phyloP scores from a whole-genome alignment of 768 basidiomycete genomes.

The Lactifluus pinguis region DNA sequence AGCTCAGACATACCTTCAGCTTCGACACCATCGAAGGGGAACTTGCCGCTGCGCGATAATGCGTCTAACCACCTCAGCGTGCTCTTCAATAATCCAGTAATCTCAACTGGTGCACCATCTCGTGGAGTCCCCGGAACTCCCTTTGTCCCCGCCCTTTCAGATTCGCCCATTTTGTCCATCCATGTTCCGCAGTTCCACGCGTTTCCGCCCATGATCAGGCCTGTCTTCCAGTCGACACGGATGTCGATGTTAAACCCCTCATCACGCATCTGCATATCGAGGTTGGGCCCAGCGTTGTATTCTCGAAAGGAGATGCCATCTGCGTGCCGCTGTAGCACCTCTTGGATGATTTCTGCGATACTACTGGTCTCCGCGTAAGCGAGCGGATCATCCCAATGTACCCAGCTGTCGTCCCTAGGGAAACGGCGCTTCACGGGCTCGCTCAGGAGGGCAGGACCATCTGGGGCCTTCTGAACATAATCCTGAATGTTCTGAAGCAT shows the following conservation, averaged over 20 bases:
- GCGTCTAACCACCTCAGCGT: constrained; percentile 81
- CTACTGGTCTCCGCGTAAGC: constrained; percentile 79
- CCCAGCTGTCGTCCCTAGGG: constrained; percentile 90
- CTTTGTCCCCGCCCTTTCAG: constrained; percentile 82
- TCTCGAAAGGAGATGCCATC: constrained; percentile 90
- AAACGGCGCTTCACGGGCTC: constrained; percentile 89
- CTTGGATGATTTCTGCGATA: constrained; percentile 92
- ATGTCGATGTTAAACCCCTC: constrained; percentile 92
- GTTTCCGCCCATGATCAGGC: constrained; percentile 84
- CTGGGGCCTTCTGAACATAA: constrained; percentile 75
- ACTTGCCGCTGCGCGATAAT: constrained; percentile 53
- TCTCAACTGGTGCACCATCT: constrained; percentile 94
- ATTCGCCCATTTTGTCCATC: constrained; percentile 99
- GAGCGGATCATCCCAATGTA: constrained; percentile 75
- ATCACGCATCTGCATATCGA: constrained; percentile 96
- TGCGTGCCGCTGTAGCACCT: constrained; percentile 90
- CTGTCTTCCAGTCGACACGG: constrained; percentile 92
- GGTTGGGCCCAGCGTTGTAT: constrained; percentile 90
- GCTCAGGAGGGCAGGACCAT: constrained; percentile 69
- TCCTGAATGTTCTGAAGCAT: constrained; percentile 98
- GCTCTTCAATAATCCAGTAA: constrained; percentile 88
- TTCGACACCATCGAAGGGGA: constrained; percentile 87
- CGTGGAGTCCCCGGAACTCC: constrained; percentile 94
- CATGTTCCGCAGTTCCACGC: constrained; percentile 83
- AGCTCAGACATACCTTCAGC: constrained; percentile 50